These are phyloP conservation scores for Simmondsia chinensis DNA, from an alignment of 148 eudicot species.

Conservation along the genomic window DNA sequence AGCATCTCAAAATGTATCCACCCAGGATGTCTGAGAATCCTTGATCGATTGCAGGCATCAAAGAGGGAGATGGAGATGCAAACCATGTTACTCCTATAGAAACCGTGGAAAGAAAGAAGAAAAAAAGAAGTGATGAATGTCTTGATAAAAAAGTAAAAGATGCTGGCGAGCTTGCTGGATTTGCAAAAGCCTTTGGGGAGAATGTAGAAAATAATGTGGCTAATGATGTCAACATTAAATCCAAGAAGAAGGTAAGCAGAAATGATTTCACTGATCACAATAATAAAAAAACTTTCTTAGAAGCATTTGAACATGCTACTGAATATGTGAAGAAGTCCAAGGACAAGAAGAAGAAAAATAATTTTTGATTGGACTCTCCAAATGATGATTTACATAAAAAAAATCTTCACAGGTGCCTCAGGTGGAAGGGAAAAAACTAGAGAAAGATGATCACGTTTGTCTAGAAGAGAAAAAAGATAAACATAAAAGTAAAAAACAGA, in stretches of 20 bases:
- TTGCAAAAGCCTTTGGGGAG: conserved; percentile 10
- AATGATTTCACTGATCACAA: conserved; percentile 9
- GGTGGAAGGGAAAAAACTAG: conserved; percentile 4
- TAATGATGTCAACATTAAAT: conserved; percentile 14
- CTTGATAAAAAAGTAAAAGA: conserved; percentile 30
- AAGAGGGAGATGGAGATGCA: conserved; percentile 6
- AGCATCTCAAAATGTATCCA: neutral
- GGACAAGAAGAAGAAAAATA: conserved; percentile 48
- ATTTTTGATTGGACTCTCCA: conserved; percentile 10
- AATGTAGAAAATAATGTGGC: conserved; percentile 5
- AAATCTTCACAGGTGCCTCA: too few relatives aligned
- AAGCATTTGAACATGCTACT: conserved; percentile 2
- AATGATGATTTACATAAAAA: conserved; percentile 12
- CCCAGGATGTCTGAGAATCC: neutral
- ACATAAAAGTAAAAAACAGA: conserved; percentile 14
- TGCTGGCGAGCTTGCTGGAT: conserved; percentile 6
- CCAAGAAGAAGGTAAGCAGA: conserved; percentile 28
- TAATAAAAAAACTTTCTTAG: conserved; percentile 9
- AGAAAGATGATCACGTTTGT: conserved; percentile 7
- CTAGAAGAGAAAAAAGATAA: conserved; percentile 16
- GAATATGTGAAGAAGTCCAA: conserved; percentile 30
- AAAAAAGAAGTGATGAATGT: too few relatives aligned
- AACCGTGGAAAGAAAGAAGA: too few relatives aligned
- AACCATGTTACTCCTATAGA: conserved; percentile 1
- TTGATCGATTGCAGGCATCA: too few relatives aligned